phyloP scores from a whole-genome alignment of 2,329 filamentous ascomycete genomes.

The Talaromyces marneffei region DNA sequence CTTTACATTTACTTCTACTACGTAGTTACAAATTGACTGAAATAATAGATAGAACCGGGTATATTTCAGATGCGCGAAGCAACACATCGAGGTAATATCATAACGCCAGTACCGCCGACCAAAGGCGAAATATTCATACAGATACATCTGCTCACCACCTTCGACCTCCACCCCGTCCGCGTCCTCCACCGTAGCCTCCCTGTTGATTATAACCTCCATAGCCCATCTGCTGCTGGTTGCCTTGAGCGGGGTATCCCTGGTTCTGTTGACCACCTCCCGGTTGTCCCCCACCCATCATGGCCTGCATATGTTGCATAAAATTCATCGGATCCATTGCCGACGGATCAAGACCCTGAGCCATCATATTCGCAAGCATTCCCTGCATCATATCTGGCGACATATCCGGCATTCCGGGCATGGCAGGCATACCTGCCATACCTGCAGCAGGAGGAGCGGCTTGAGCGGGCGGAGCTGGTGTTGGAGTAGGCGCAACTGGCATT shows the following conservation, averaged over 20 bases:
- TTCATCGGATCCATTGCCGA: slow-evolving; percentile 49
- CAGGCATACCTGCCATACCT: slow-evolving; percentile 29
- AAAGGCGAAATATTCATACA: neutral
- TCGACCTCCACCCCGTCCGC: slow-evolving; percentile 32
- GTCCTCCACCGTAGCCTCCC: slow-evolving; percentile 30
- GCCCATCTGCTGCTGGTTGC: slow-evolving; percentile 38
- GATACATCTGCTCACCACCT: slow-evolving; percentile 29
- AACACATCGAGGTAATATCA: neutral
- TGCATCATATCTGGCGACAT: slow-evolving; percentile 54
- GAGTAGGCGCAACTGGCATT: slow-evolving; percentile 33
- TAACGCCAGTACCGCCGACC: slow-evolving; percentile 11
- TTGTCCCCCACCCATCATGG: slow-evolving; percentile 43
- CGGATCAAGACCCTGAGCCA: slow-evolving; percentile 50
- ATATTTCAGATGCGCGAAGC: neutral
- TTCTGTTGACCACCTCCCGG: slow-evolving; percentile 32
- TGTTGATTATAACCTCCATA: slow-evolving; percentile 39
- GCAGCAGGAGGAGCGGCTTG: slow-evolving; percentile 22
- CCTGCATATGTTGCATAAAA: slow-evolving; percentile 51
- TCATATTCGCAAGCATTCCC: slow-evolving; percentile 52
- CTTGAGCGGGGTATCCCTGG: slow-evolving; percentile 31
- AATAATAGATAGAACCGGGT: neutral
- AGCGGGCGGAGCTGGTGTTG: slow-evolving; percentile 23
- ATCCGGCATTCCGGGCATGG: slow-evolving; percentile 44
- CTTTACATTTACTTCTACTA: neutral
- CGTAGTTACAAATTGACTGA: neutral